Evolutionary conservation across 2,329 filamentous ascomycete species (phyloP), one percentile per base, ranked within the genome.

Genomic region (Fusarium devonianum): DNA sequence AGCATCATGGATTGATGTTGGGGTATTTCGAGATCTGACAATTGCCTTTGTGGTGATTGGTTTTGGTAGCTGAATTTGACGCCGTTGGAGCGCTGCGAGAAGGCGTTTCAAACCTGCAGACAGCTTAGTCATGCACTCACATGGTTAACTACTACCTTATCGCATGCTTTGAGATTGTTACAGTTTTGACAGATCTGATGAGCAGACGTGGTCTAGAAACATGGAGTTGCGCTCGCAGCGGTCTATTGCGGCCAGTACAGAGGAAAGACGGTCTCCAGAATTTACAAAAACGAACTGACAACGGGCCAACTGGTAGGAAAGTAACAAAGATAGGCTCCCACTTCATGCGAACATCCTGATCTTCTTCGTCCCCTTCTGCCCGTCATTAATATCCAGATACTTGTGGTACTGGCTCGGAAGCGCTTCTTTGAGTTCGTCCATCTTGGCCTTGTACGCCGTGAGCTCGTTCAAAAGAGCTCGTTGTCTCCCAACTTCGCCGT

Each of bases 41-140:
- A 62, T 60, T 57, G 37, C 21, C 40, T 32, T 41, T 3, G 42
- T 16, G 43, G 23, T 65, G 56, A 64, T 65, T 65, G 60, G 63
- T 49, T 48, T 58, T 57, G 46, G n/a, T n/a, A 26, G 21, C 23
- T 50, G 48, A 29, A 38, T 17, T 22, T 47, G 48, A 29, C 34
- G 26, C 33, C 21, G 38, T 5, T 23, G 3, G 34, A 6, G 16
- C n/a, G 9, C 11, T 7, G 17, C 6, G 11, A 17, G 14, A 3
- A 30, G 30, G 19, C 21, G n/a, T 12, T 10, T 19, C 38, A 47
- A 39, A 16, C 38, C 25, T 36, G n/a, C 19, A 37, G 9, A 10
- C 30, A 9, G 57, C 39, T 58, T 55, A 51, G 39, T 55, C 19
- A 58, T 58, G 29, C 25, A 14, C 6, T 23, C 40, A 32, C 9